These are phyloP conservation scores for Metarhizium anisopliae DNA, from an alignment of 2,329 filamentous ascomycete genomes.

Conservation along the genomic window DNA sequence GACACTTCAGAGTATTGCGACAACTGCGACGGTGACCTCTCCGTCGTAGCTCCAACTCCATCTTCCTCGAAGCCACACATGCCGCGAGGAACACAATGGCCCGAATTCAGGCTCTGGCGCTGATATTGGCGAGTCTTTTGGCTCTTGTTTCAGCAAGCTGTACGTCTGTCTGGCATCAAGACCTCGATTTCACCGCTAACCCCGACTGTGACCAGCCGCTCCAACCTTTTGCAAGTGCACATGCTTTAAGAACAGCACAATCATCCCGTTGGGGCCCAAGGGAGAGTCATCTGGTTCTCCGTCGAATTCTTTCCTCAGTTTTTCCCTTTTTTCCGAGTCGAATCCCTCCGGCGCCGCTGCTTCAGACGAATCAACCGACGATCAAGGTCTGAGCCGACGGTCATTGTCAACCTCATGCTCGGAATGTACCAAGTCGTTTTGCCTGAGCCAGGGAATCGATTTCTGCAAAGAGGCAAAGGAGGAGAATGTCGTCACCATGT, in stretches of 20 bases:
- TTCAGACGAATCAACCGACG: not conserved
- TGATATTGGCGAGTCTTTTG: constrained; percentile 27
- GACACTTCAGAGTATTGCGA: too few relatives aligned
- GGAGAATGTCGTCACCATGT: constrained; percentile 52
- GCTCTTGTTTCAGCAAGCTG: constrained; percentile 31
- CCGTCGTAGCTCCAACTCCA: too few relatives aligned
- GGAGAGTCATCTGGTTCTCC: constrained; percentile 22
- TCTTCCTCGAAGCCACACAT: not conserved
- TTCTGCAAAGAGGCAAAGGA: constrained; percentile 56
- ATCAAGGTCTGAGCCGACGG: constrained; percentile 15
- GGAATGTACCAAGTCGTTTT: constrained; percentile 58
- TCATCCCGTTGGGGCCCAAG: constrained; percentile 48
- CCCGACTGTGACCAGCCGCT: constrained; percentile 33
- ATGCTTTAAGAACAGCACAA: constrained; percentile 61
- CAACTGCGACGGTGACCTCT: not conserved
- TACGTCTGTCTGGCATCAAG: constrained; percentile 19
- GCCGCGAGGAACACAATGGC: constrained; percentile 23
- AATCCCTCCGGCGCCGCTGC: constrained; percentile 9
- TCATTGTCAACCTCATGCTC: constrained; percentile 41
- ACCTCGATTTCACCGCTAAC: constrained; percentile 12
- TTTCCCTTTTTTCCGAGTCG: constrained; percentile 12
- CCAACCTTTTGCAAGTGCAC: constrained; percentile 63
- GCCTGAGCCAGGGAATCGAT: constrained; percentile 48
- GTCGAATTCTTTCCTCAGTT: constrained; percentile 13
- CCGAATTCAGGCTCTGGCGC: constrained; percentile 26